Evolutionary conservation across 306 rosid species (phyloP).

Genomic region (Cicer yamashitae): DNA sequence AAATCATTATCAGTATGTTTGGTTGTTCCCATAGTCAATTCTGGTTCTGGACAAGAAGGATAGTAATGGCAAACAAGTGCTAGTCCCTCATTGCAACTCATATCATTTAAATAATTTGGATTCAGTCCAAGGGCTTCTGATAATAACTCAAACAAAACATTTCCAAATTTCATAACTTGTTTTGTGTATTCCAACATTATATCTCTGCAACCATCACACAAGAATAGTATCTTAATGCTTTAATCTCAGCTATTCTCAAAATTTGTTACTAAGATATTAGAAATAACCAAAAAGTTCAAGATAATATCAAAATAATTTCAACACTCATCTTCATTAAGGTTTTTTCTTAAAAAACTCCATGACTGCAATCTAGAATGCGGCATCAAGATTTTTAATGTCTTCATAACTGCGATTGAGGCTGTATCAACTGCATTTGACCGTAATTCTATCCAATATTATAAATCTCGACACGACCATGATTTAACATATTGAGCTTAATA

Average conservation of each 20-base stretch:
- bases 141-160: constrained; percentile 43
- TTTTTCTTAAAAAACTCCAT: too few relatives aligned
- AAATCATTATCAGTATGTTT: constrained; percentile 49
- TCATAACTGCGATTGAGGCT: background rate
- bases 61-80: constrained; percentile 39
- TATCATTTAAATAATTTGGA: constrained; percentile 36
- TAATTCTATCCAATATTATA: background rate
- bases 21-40: constrained; percentile 43
- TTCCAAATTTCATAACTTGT: constrained; percentile 45
- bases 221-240: background rate
- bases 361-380: too few relatives aligned
- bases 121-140: constrained; percentile 48
- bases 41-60: constrained; percentile 55
- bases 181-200: constrained; percentile 49
- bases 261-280: background rate
- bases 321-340: too few relatives aligned
- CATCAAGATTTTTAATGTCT: background rate
- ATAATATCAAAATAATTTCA: too few relatives aligned
- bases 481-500: too few relatives aligned
- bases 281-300: too few relatives aligned
- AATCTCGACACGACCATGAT: background rate
- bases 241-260: background rate
- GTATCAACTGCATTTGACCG: background rate
- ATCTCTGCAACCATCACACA: constrained; percentile 35
- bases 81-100: constrained; percentile 47